These are phyloP conservation scores for Panus rudis DNA, from an alignment of 768 basidiomycete genomes.

Conservation along the genomic window DNA sequence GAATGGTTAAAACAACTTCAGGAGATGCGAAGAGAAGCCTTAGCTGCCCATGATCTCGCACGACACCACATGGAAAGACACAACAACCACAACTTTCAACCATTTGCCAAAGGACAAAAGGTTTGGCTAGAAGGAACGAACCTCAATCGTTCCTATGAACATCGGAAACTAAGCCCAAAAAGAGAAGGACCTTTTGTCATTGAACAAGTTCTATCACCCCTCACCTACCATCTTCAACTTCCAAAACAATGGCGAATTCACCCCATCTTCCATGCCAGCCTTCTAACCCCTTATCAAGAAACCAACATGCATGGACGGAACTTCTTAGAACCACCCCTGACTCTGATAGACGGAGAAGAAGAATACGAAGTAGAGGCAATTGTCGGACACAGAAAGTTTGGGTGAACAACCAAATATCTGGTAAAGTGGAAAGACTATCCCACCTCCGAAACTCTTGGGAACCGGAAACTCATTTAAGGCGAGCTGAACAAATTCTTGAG, in stretches of 20 bases:
- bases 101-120: slow-evolving; percentile 1
- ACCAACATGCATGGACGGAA: slow-evolving; percentile 4
- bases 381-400: neutral
- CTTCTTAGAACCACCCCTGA: neutral
- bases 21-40: neutral
- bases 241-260: slow-evolving; percentile 9
- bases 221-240: slow-evolving; percentile 6
- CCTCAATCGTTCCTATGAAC: neutral
- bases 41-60: slow-evolving; percentile 11
- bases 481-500: neutral
- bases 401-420: neutral
- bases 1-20: slow-evolving; percentile 15
- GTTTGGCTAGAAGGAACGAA: slow-evolving; percentile 10
- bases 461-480: neutral
- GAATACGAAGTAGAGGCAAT: slow-evolving; percentile 8
- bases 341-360: slow-evolving; percentile 9
- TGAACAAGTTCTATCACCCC: neutral
- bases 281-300: slow-evolving; percentile 7
- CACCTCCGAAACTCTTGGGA: slow-evolving; percentile 4
- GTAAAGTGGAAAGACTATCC: slow-evolving; percentile 3
- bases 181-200: slow-evolving; percentile 9
- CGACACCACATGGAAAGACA: slow-evolving; percentile 10
- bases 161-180: slow-evolving; percentile 5
- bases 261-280: slow-evolving; percentile 5
- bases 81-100: neutral